These are phyloP conservation scores for Alloteropsis semialata DNA, from an alignment of 176 grass and related monocot species.

Conservation along the genomic window DNA sequence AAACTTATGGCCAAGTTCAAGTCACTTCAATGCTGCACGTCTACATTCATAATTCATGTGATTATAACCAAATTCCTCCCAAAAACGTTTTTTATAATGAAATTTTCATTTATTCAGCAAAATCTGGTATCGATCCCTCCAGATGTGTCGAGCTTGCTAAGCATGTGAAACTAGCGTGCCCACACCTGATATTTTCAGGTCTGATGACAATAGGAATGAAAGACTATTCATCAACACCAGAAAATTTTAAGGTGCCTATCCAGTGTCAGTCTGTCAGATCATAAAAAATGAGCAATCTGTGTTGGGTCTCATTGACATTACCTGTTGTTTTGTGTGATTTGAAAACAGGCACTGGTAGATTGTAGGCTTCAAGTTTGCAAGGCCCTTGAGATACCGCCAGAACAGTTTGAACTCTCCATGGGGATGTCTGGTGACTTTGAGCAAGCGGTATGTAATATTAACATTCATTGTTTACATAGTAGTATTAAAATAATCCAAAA, in stretches of 20 bases:
- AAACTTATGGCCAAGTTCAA: background rate
- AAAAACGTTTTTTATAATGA: background rate
- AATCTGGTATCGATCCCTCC: constrained; percentile 81
- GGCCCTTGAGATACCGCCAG: constrained; percentile 53
- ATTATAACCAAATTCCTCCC: background rate
- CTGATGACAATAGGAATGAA: constrained; percentile 93
- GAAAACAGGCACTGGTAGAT: constrained; percentile 48
- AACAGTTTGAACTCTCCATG: constrained; percentile 84
- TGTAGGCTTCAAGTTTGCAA: constrained; percentile 66
- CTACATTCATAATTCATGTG: background rate
- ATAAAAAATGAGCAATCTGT: background rate
- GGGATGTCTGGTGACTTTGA: constrained; percentile 94
- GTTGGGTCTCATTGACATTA: background rate
- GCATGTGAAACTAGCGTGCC: constrained; percentile 72
- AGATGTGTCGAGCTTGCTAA: constrained; percentile 67
- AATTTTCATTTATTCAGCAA: constrained; percentile 54
- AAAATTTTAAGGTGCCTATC: constrained; percentile 74
- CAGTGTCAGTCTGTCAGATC: background rate
- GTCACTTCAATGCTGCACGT: background rate
- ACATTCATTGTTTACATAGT: background rate
- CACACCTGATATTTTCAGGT: constrained; percentile 80
- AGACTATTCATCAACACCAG: constrained; percentile 81
- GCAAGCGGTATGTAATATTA: constrained; percentile 59
- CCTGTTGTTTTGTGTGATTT: background rate
- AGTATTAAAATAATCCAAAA: background rate